Conservation (phyloP, 805 yeast genomes). For the Yarrowia porcina region DNA sequence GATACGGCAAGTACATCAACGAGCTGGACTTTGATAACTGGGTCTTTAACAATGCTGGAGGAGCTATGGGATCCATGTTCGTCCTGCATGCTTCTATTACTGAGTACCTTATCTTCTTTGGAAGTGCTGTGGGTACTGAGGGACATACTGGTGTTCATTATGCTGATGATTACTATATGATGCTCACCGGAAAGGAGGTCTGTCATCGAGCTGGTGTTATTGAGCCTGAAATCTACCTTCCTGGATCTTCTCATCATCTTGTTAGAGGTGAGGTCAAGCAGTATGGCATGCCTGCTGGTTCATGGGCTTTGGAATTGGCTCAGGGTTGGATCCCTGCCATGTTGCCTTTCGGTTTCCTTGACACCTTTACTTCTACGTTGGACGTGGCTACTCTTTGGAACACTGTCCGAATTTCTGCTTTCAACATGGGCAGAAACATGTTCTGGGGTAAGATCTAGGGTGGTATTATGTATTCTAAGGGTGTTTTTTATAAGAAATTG, state of each 20-base stretch:
- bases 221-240: conserved; percentile 65
- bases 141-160: conserved; percentile 96
- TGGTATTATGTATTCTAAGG: neutral
- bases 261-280: conserved; percentile 72
- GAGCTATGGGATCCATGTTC: conserved; percentile 93
- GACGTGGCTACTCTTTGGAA: conserved; percentile 65
- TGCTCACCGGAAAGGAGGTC: conserved; percentile 70
- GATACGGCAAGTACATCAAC: conserved; percentile 74
- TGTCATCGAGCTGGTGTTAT: conserved; percentile 68
- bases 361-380: conserved; percentile 72
- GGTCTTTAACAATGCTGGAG: conserved; percentile 97
- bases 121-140: conserved; percentile 92
- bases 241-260: conserved; percentile 86
- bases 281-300: conserved; percentile 76
- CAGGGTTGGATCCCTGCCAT: conserved; percentile 99
- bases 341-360: conserved; percentile 94
- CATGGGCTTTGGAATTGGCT: conserved; percentile 90
- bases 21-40: conserved; percentile 74
- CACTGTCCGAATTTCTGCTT: conserved; percentile 72
- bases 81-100: conserved; percentile 91
- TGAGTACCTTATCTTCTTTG: conserved; percentile 90
- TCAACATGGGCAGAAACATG: conserved; percentile 70
- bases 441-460: conserved; percentile 63
- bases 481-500: too few relatives aligned
- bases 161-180: conserved; percentile 96